phyloP scores from a whole-genome alignment of 1,284 basidiomycete genomes.

The Leccinum cinnamomeum region DNA sequence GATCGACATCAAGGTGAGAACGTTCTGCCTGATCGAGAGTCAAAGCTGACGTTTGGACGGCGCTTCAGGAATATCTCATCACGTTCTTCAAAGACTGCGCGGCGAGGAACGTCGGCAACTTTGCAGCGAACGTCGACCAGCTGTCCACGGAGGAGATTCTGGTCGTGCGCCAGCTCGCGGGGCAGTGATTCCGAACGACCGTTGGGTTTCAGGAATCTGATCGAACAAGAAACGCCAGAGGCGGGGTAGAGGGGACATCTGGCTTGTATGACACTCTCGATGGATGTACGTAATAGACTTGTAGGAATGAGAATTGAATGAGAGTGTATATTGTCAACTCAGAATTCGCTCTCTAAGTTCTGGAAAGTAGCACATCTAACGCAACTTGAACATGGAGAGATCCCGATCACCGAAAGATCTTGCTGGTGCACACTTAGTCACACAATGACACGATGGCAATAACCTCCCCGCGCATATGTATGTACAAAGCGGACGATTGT shows the following conservation, averaged over 20 bases:
- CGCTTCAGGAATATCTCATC: constrained; percentile 60
- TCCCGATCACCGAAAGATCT: neutral
- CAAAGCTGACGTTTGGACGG: neutral
- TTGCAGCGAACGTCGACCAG: constrained; percentile 63
- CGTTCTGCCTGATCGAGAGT: neutral
- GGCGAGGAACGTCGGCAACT: constrained; percentile 62
- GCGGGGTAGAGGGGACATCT: neutral
- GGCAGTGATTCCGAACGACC: constrained; percentile 18
- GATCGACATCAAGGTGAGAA: constrained; percentile 81
- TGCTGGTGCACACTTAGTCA: neutral
- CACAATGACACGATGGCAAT: neutral
- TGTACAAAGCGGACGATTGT: neutral
- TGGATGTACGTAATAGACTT: constrained; percentile 3
- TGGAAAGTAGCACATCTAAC: neutral
- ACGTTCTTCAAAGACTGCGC: constrained; percentile 73
- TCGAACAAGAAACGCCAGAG: neutral
- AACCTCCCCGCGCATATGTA: neutral
- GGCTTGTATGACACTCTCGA: constrained; percentile 10
- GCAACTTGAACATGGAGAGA: neutral
- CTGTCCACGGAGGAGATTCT: constrained; percentile 69
- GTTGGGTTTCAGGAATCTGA: neutral
- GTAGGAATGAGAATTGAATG: constrained; percentile 1
- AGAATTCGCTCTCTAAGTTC: neutral
- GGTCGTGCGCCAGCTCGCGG: constrained; percentile 61
- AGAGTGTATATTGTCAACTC: neutral